Percentiles rank a stretch among this genome's conserved stretches.
Evolutionary conservation across 1,284 basidiomycete genomes (phyloP).

Genomic region (Ceratobasidium sp.): DNA sequence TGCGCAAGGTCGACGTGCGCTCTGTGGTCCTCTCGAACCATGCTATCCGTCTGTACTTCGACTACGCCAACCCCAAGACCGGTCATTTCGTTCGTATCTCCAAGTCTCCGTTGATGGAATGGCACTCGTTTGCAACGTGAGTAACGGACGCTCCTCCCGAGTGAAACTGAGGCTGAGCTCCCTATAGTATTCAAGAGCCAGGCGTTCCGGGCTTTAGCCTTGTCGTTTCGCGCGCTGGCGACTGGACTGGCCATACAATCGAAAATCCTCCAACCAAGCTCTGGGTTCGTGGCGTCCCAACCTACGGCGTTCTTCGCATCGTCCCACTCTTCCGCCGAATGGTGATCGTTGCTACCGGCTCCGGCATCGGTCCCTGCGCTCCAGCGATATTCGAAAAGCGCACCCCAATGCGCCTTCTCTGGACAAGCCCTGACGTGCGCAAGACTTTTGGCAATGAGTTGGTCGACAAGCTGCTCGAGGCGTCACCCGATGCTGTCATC

Average conservation of each 20-base stretch:
- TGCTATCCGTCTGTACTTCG: conserved; percentile 64
- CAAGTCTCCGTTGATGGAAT: conserved; percentile 62
- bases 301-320: conserved; percentile 65
- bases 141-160: conserved; percentile 50
- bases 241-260: conserved; percentile 65
- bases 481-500: conserved; percentile 62
- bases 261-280: conserved; percentile 60
- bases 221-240: conserved; percentile 65
- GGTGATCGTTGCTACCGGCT: conserved; percentile 68
- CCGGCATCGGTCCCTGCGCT: conserved; percentile 66
- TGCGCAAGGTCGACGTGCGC: conserved; percentile 61
- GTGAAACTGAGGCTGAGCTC: conserved; percentile 43
- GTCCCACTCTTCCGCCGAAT: conserved; percentile 64
- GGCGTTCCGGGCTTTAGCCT: conserved; percentile 59
- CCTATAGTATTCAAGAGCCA: conserved; percentile 29
- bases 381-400: conserved; percentile 61
- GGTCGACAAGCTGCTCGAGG: conserved; percentile 62
- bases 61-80: conserved; percentile 63
- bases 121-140: conserved; percentile 64
- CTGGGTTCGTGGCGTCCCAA: conserved; percentile 50
- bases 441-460: conserved; percentile 66
- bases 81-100: conserved; percentile 65
- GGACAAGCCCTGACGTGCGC: conserved; percentile 66
- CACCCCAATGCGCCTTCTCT: conserved; percentile 62
- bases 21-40: conserved; percentile 63